These are phyloP conservation scores for Seminavis robusta DNA, from an alignment of 108 stramenopile genomes.

Conservation along the genomic window DNA sequence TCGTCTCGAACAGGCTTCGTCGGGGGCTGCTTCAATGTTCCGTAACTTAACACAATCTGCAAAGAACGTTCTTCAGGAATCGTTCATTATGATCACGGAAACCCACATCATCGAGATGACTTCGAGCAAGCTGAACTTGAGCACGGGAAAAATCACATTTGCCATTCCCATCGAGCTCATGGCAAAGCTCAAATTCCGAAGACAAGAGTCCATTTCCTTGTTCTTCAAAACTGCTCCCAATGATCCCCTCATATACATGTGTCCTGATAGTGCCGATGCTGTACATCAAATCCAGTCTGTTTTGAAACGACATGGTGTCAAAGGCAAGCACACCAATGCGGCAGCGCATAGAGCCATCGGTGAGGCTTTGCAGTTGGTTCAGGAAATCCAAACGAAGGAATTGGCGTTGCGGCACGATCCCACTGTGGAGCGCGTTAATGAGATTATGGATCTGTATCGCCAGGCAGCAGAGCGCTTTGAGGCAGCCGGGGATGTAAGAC, in stretches of 20 bases:
- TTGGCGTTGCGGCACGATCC: constrained; percentile 70
- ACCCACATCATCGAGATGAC: constrained; percentile 79
- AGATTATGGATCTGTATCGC: constrained; percentile 91
- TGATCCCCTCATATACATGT: constrained; percentile 90
- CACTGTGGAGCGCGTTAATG: constrained; percentile 71
- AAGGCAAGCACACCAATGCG: constrained; percentile 89
- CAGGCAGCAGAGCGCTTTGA: constrained; percentile 90
- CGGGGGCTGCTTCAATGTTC: constrained; percentile 64
- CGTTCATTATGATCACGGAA: constrained; percentile 87
- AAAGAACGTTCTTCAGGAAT: constrained; percentile 80
- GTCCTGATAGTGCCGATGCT: constrained; percentile 75
- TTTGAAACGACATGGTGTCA: constrained; percentile 82
- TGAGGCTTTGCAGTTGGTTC: constrained; percentile 79
- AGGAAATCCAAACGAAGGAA: constrained; percentile 85
- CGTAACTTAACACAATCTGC: constrained; percentile 75
- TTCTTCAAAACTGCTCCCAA: constrained; percentile 86
- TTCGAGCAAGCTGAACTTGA: constrained; percentile 71
- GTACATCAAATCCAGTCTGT: constrained; percentile 87
- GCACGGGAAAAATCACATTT: constrained; percentile 73
- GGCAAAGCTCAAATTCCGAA: constrained; percentile 82
- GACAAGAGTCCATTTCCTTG: constrained; percentile 81
- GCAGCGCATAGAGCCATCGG: constrained; percentile 73
- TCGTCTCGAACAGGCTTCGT: constrained; percentile 41
- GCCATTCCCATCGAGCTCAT: constrained; percentile 72
- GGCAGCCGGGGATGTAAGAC: constrained; percentile 79